Evolutionary conservation across 1,284 basidiomycete species (phyloP).

Genomic region (Exobasidium rhododendri): DNA sequence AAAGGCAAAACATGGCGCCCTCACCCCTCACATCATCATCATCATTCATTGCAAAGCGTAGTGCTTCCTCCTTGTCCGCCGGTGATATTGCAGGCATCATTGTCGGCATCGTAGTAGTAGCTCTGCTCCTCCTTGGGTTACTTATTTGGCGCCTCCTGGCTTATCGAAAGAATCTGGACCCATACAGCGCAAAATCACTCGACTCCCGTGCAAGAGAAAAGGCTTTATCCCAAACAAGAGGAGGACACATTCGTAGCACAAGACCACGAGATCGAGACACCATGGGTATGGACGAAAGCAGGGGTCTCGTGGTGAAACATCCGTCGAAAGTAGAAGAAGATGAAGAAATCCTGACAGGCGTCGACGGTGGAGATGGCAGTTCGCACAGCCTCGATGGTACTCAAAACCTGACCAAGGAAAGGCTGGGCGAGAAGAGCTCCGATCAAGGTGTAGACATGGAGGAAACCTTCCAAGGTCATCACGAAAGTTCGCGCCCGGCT

Average conservation of each 20-base stretch:
- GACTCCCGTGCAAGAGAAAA: not conserved
- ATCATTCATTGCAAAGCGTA: too few relatives aligned
- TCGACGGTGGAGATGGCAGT: not conserved
- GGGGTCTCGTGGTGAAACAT: not conserved
- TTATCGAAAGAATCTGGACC: conserved; percentile 3
- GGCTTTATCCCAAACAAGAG: not conserved
- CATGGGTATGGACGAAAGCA: not conserved
- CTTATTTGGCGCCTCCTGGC: not conserved
- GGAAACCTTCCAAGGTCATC: too few relatives aligned
- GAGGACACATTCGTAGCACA: conserved; percentile 5
- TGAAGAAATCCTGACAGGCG: not conserved
- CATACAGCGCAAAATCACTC: not conserved
- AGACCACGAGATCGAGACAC: not conserved
- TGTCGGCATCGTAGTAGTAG: conserved; percentile 7
- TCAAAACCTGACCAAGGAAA: too few relatives aligned
- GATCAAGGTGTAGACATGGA: too few relatives aligned
- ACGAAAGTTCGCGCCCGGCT: too few relatives aligned
- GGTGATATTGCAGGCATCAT: conserved; percentile 11
- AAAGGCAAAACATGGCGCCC: not conserved
- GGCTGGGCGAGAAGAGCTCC: too few relatives aligned
- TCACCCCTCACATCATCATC: not conserved
- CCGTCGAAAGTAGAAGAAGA: not conserved
- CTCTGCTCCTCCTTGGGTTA: conserved; percentile 1
- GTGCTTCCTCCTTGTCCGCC: not conserved
- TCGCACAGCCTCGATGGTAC: not conserved